Percentiles rank a stretch among this genome's conserved stretches.
phyloP scores from a whole-genome alignment of 805 yeast species.

The Hemisphaericaspora nanyangensis region DNA sequence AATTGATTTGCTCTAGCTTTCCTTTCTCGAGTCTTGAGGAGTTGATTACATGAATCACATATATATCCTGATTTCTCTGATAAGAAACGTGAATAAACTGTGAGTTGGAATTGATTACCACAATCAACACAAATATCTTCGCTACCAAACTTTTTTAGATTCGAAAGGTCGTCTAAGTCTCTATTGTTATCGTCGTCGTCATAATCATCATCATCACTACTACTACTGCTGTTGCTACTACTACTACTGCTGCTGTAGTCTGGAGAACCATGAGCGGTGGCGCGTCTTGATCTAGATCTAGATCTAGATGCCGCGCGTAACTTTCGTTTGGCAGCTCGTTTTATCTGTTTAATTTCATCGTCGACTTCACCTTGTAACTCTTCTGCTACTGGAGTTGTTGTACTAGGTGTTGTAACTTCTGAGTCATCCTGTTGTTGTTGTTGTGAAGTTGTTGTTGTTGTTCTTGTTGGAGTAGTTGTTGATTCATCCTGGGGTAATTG shows the following conservation, averaged over 20 bases:
- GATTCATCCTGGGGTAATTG: slow-evolving; percentile 15
- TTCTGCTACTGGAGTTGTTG: slow-evolving; percentile 1
- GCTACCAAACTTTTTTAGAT: slow-evolving; percentile 41
- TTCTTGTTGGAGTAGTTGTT: slow-evolving; percentile 7
- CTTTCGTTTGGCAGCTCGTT: slow-evolving; percentile 29
- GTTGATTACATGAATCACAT: slow-evolving; percentile 59
- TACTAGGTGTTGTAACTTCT: background rate
- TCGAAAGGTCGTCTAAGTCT: slow-evolving; percentile 24
- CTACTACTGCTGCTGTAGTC: slow-evolving; percentile 12
- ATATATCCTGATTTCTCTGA: slow-evolving; percentile 57
- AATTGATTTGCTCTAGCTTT: slow-evolving; percentile 50
- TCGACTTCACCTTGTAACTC: slow-evolving; percentile 18
- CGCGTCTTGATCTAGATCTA: slow-evolving; percentile 36
- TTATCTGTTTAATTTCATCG: slow-evolving; percentile 23
- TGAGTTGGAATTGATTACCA: slow-evolving; percentile 51
- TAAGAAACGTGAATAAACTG: slow-evolving; percentile 60
- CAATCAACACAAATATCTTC: slow-evolving; percentile 64
- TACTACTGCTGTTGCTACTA: slow-evolving; percentile 14
- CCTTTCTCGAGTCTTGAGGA: slow-evolving; percentile 37
- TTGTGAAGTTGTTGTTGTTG: background rate
- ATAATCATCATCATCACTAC: slow-evolving; percentile 29
- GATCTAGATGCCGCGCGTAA: slow-evolving; percentile 4
- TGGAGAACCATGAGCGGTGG: slow-evolving; percentile 19
- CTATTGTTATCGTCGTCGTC: slow-evolving; percentile 30
- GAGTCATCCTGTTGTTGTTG: background rate